Evolutionary conservation across 148 eudicot species (phyloP), one percentile per base, ranked within the genome.

Genomic region (Vaccinium myrtillus): DNA sequence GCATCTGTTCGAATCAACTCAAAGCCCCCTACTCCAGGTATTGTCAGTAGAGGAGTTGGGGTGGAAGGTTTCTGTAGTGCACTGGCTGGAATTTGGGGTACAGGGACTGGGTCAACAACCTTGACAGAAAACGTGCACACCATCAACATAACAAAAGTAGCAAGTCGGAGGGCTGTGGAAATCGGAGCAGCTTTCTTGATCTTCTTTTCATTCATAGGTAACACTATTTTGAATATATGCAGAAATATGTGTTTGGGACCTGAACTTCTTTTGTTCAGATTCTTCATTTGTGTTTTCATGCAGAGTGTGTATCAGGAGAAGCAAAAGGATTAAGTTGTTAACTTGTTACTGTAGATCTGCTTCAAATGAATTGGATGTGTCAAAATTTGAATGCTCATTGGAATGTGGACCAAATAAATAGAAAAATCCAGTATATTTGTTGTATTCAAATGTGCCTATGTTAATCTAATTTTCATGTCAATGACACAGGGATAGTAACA

Each of bases 1-100:
- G 89, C 93, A 87, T 91, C 99, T 71, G 69, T 95, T 83, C 86
- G 89, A 83, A 90, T 90, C 39, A 92, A 93, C 87, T 85, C 89
- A 78, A 95, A 87, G 88, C 93, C 99, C 89, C 99, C 99, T 25
- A 94, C 95, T 54, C 93, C 89, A 6, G 95, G 93, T 67, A 84
- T 93, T 82, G 98, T 95, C 79, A 90, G 91, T 81, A 92, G 98
- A 92, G 99, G 98, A 77, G 92, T 95, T 69, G 99, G 94, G 73
- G 71, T 97, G 87, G 99, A 97, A 93, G 99, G 99, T 39, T 94
- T 95, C 84, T 97, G 98, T 84, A 97, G 98, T 89, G 81, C 91
- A 74, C 85, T 97, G 78, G 96, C 96, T 89, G 98, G 99, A 81
- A 92, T 97, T 83, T 97, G 99, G 99, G 99, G 98, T 61, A 86